Evolutionary conservation across 75 land plant genomes (phyloP).

Genomic region (Larix kaempferi): DNA sequence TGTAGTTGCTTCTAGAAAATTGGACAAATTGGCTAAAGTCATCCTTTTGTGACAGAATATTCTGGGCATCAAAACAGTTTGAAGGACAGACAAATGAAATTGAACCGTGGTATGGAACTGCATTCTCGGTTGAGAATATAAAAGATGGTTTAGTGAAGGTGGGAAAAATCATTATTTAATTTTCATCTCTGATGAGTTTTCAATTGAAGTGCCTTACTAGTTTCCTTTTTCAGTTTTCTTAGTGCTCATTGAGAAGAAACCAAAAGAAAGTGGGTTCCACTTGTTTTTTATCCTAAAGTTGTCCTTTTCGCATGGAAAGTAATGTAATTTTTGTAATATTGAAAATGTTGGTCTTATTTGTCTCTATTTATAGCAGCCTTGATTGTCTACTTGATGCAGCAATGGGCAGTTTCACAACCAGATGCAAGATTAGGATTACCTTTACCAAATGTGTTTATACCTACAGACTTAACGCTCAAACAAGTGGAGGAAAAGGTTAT

Average conservation of each 20-base stretch:
- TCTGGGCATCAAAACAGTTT: conserved; percentile 90
- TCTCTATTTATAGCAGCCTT: background rate
- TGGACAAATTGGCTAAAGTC: background rate
- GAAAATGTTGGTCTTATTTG: background rate
- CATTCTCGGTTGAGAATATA: conserved; percentile 62
- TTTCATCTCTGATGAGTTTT: background rate
- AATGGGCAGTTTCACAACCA: conserved; percentile 67
- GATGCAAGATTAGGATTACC: conserved; percentile 73
- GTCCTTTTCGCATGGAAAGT: background rate
- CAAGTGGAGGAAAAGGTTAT: conserved; percentile 43
- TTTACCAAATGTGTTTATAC: conserved; percentile 73
- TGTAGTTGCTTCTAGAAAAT: background rate
- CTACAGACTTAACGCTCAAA: conserved; percentile 76
- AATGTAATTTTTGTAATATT: background rate
- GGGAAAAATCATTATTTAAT: background rate
- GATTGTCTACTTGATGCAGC: conserved; percentile 14
- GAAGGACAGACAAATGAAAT: conserved; percentile 56
- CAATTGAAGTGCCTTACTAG: background rate
- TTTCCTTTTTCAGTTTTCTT: background rate
- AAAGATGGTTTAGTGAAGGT: conserved; percentile 59
- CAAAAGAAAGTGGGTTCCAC: background rate
- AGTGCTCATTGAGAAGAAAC: background rate
- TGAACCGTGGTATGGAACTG: conserved; percentile 98
- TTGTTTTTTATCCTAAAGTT: background rate
- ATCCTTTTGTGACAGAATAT: conserved; percentile 46